These are phyloP conservation scores for Cytospora chrysosperma DNA, from an alignment of 2,329 filamentous ascomycete genomes.

Conservation along the genomic window DNA sequence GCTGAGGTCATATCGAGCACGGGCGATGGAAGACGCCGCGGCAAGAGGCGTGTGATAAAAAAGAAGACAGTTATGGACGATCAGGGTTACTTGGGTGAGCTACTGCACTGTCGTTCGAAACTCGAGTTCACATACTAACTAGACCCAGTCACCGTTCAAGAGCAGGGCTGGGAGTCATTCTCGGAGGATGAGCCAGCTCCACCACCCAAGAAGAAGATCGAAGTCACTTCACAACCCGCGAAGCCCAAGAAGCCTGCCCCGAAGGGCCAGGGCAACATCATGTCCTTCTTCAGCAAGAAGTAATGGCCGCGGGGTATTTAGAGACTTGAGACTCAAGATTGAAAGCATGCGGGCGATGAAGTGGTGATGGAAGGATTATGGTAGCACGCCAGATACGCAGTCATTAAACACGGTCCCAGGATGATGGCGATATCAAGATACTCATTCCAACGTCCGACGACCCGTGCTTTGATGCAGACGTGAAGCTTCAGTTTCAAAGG, in stretches of 20 bases:
- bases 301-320: constrained; percentile 32
- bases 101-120: neutral
- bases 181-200: constrained; percentile 77
- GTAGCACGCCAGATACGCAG: neutral
- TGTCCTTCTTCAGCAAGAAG: constrained; percentile 90
- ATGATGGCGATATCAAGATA: neutral
- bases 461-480: neutral
- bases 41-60: constrained; percentile 77
- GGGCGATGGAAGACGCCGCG: constrained; percentile 65
- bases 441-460: neutral
- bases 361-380: neutral
- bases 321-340: neutral
- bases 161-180: constrained; percentile 85
- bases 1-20: constrained; percentile 54
- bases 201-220: constrained; percentile 46
- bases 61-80: constrained; percentile 86
- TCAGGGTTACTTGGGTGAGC: constrained; percentile 82
- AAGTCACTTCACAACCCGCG: constrained; percentile 44
- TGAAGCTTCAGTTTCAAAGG: neutral
- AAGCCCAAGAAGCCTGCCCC: constrained; percentile 56
- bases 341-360: neutral
- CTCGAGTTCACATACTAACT: constrained; percentile 7
- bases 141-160: constrained; percentile 76
- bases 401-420: neutral
- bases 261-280: constrained; percentile 78